Evolutionary conservation across 257 asterid species (phyloP), one percentile per base, ranked within the genome.

Genomic region (Solanum chiquidenum): DNA sequence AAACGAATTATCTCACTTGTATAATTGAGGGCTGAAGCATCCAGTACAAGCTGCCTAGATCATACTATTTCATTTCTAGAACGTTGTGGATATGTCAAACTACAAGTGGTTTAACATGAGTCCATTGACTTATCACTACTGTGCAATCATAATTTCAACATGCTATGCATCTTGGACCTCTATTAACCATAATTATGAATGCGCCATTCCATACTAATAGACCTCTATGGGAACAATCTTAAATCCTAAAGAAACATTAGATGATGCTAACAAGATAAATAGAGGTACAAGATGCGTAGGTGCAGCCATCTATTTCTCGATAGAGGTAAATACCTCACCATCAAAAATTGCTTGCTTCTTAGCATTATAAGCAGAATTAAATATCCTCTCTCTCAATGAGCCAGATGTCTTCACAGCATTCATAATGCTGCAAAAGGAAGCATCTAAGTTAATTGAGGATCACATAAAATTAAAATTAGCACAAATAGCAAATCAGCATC

Each of bases 341-440:
- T 46, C 92, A 91, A 97, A 88, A 58, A 97, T 87, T 38, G 99
- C 98, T 90, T 94, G 98, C 91, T 92, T 95, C 94, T 97, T 97
- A 84, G 99, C 92, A 85, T 92, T 94, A 91, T 94, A 97, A 49
- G 98, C 99, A 82, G 96, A 98, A 89, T 92, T 95, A 88, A 97
- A 95, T 82, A 95, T 71, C 89, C 94, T 95, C 93, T 94, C 93
- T 91, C 92, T 95, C 89, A 97, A 90, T 83, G 88, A 91, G 68
- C 98, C 98, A 46, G 98, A 95, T 72, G 96, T 90, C 86, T 93
- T 94, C 68, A 95, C 98, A 82, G 97, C 98, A 93, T 91, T 93
- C 60, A 88, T 89, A 90, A 97, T 95, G 93, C 99, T 97, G 89
- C 58, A 69, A 87, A n/a, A 73, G 16, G 68, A 34, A 49, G 66